phyloP scores from a whole-genome alignment of 371 early-diverging fungal species.

The Rhizopus microsporus region DNA sequence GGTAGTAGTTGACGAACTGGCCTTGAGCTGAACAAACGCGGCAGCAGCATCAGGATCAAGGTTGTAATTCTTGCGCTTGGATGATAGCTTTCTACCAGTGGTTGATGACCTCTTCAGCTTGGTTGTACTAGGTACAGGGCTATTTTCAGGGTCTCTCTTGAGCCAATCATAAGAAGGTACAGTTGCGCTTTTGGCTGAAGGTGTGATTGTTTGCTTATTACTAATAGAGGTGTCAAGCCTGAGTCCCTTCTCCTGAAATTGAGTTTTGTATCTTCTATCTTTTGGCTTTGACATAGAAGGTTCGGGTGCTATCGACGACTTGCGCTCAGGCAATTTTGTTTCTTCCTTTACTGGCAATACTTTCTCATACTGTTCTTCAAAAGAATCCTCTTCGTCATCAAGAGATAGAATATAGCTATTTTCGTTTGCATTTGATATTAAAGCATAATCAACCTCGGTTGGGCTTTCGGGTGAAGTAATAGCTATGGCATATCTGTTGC shows the following conservation, averaged over 20 bases:
- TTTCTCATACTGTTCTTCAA: too few relatives aligned
- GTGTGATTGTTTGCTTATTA: conserved; percentile 4
- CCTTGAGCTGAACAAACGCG: background rate
- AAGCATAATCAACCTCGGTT: conserved; percentile 16
- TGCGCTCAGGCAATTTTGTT: background rate
- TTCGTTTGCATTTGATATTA: conserved; percentile 12
- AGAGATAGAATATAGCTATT: conserved; percentile 1
- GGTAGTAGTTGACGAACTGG: too few relatives aligned
- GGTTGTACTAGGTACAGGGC: conserved; percentile 10
- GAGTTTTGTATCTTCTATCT: conserved; percentile 28
- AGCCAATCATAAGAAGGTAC: conserved; percentile 34
- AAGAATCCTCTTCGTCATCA: background rate
- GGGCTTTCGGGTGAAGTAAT: conserved; percentile 28
- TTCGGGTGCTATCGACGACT: background rate
- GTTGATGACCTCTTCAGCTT: conserved; percentile 28
- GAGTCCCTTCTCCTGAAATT: conserved; percentile 40
- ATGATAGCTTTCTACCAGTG: conserved; percentile 20
- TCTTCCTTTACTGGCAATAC: background rate
- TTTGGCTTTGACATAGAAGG: conserved; percentile 2
- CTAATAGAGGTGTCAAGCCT: conserved; percentile 34
- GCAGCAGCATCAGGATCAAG: conserved; percentile 5
- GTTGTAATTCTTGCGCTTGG: conserved; percentile 16
- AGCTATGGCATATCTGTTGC: conserved; percentile 28
- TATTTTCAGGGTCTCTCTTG: conserved; percentile 26
- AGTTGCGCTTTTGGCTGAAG: conserved; percentile 36